Evolutionary conservation across 495 filamentous ascomycete species (phyloP).

Genomic region (Mycothermus thermophilus): DNA sequence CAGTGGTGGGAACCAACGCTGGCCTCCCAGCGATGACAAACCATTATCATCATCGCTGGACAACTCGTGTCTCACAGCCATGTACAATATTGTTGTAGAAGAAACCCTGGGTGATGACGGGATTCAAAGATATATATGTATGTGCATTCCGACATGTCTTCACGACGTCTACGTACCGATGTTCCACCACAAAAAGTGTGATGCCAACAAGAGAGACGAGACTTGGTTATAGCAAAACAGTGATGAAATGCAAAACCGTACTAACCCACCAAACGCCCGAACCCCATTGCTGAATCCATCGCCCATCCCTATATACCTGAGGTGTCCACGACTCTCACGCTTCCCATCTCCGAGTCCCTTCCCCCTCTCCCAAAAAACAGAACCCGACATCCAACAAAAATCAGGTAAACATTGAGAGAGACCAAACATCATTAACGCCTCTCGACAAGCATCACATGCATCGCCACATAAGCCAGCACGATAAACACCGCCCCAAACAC

Average conservation of each 20-base stretch:
- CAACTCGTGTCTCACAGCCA: neutral
- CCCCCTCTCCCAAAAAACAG: too few species aligned
- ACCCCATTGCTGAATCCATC: neutral
- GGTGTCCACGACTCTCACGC: too few species aligned
- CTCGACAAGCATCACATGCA: conserved; percentile 91
- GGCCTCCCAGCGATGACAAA: neutral
- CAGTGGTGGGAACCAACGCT: neutral
- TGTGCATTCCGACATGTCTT: too few species aligned
- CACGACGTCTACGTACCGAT: too few species aligned
- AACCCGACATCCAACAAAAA: neutral
- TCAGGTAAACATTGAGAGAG: neutral
- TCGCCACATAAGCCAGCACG: conserved; percentile 75
- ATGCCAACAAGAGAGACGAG: too few species aligned
- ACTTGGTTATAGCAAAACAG: neutral
- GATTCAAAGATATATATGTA: too few species aligned
- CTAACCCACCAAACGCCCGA: neutral
- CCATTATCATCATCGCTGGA: neutral
- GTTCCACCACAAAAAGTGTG: too few species aligned
- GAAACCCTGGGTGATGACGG: too few species aligned
- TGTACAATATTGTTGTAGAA: too few species aligned
- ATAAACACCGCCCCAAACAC: conserved; percentile 75
- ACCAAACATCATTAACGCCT: conserved; percentile 42
- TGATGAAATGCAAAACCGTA: neutral
- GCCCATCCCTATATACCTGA: neutral
- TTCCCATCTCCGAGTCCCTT: too few species aligned